Conservation (phyloP, 768 basidiomycete genomes). For the Leccinum sublutescens region DNA sequence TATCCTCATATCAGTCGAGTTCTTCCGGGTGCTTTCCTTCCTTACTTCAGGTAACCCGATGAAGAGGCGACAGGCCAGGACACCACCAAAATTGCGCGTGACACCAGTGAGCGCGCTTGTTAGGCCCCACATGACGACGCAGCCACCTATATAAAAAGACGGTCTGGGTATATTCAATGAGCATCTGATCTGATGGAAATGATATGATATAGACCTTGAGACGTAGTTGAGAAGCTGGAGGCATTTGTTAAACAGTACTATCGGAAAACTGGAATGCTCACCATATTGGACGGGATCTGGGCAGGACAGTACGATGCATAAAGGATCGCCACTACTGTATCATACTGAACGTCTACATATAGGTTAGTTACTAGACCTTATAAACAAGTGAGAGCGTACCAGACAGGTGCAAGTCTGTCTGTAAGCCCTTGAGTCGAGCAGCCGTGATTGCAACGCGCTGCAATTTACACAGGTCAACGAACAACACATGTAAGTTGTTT, state of each 20-base stretch:
- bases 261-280: not conserved
- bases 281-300: not conserved
- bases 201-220: not conserved
- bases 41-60: constrained; percentile 1
- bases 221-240: not conserved
- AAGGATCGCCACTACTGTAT: not conserved
- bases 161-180: not conserved
- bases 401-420: not conserved
- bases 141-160: not conserved
- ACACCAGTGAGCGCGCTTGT: not conserved
- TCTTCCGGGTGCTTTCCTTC: not conserved
- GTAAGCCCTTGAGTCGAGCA: constrained; percentile 1
- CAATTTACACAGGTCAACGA: not conserved
- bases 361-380: not conserved
- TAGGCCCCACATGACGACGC: not conserved
- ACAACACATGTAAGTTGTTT: not conserved
- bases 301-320: constrained; percentile 1
- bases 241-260: not conserved
- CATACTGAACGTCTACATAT: not conserved
- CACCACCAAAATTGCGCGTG: not conserved
- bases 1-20: not conserved
- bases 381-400: not conserved
- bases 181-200: not conserved
- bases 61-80: not conserved
- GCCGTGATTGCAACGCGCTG: constrained; percentile 1